Base-by-base conservation (phyloP, 768 basidiomycete genomes). In the Nidularia sp. region DNA sequence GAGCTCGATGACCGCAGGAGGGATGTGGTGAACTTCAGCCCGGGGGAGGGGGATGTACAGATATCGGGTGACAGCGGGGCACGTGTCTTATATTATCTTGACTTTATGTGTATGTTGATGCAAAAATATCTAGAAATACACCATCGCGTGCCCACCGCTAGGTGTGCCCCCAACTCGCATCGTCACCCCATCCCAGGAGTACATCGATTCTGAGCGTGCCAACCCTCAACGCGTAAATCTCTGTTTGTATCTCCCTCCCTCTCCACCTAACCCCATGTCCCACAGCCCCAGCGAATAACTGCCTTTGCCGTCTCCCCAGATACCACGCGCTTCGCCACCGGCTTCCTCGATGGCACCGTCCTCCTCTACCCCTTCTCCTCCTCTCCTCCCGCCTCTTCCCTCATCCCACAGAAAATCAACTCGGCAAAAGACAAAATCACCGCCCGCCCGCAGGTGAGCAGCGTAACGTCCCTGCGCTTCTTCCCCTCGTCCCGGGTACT, bases 401-500 rank as follows among this genome's bases (percentile, higher is more conserved):
- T 58, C 44, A 42, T 50, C 39, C 53, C 56, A 52, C 46, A 61
- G 52, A 50, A 51, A 25, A 53, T 70, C 31, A 64, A 67, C 32
- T 54, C 62, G 39, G 66, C 62, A 7, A 66, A 68, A 22, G 50
- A 57, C 39, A 69, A 65, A 44, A 60, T 63, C 18, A 68, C 64
- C 18, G 69, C 73, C 25, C 68, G 67, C 51, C 66, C 75, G 0
- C 81, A 85, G 57, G 66, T 79, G 15, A 83, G 79, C 66, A 75
- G 76, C 1, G 71, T 81, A n/a, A 78, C 78, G 2, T 74, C 76
- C 18, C 65, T 86, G 29, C 74, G 71, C 42, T 86, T 85, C 72
- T 86, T 88, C 66, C 86, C 86, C 1, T 88, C 85, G 0, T 84
- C 80, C 8, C 73, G 83, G 39, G 89, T 91, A 12, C 70, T 91